Conservation (phyloP, 345 rosid species). For the Combretum micranthum region DNA sequence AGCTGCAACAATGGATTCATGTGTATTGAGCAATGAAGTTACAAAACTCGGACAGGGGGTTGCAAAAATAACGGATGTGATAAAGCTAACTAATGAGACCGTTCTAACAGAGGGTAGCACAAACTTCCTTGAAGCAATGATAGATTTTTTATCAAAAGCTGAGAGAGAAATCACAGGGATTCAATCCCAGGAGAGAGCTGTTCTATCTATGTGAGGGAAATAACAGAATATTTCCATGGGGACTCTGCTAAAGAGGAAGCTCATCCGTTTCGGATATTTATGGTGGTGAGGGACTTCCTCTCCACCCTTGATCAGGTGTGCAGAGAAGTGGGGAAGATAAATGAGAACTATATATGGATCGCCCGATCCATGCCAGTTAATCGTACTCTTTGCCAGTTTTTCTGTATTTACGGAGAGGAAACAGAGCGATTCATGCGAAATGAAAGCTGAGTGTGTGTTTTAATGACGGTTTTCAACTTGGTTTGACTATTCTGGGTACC, state of each 20-base stretch:
- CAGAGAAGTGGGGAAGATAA: conserved; percentile 85
- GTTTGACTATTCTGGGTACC: no score
- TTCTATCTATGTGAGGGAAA: conserved; percentile 55
- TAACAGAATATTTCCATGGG: conserved; percentile 90
- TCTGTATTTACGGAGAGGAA: no score
- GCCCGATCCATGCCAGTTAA: no score
- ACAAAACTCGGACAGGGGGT: conserved; percentile 46
- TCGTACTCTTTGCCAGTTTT: no score
- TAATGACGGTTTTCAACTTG: no score
- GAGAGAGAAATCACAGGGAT: conserved; percentile 57
- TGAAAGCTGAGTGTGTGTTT: no score
- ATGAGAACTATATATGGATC: no score
- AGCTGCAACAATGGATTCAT: conserved; percentile 84
- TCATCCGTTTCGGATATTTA: conserved; percentile 78
- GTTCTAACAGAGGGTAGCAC: conserved; percentile 20
- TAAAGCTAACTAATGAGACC: conserved; percentile 29
- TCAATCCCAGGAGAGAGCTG: conserved; percentile 36
- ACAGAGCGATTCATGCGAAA: no score
- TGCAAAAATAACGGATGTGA: conserved; percentile 41
- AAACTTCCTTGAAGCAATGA: conserved; percentile 59
- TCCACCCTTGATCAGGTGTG: conserved; percentile 68
- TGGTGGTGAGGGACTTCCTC: conserved; percentile 84
- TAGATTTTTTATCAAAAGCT: conserved; percentile 50
- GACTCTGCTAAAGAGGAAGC: conserved; percentile 90
- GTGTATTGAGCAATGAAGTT: conserved; percentile 51